These are phyloP conservation scores for Solanum clarkiae DNA, from an alignment of 257 asterid genomes.

Conservation along the genomic window DNA sequence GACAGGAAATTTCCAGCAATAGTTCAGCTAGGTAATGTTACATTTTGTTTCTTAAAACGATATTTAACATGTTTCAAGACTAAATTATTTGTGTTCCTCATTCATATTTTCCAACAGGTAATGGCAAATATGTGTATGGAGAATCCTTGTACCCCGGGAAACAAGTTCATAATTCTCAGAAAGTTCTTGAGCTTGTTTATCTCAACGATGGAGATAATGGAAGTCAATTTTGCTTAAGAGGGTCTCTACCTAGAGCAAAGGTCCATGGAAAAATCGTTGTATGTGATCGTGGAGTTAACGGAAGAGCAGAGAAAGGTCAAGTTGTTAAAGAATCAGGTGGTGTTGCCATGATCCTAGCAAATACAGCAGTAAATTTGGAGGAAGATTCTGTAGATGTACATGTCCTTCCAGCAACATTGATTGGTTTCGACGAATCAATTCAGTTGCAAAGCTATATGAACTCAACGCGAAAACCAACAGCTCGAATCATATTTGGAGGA, in stretches of 20 bases:
- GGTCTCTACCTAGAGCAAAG: neutral
- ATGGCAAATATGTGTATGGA: slow-evolving; percentile 1
- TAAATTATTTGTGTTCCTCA: neutral
- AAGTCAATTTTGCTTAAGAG: slow-evolving; percentile 1
- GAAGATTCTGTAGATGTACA: slow-evolving; percentile 1
- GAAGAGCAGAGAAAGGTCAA: slow-evolving; percentile 8
- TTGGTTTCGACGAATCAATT: slow-evolving; percentile 4
- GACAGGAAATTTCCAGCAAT: slow-evolving; percentile 4
- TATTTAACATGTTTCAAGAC: neutral
- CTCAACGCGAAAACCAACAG: slow-evolving; percentile 2
- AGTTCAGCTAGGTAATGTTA: neutral
- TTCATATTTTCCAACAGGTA: neutral
- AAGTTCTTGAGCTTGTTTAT: neutral
- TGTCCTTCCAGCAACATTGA: slow-evolving; percentile 5
- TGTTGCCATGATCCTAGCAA: slow-evolving; percentile 3
- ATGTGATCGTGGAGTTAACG: slow-evolving; percentile 2
- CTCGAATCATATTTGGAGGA: slow-evolving; percentile 6
- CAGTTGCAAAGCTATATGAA: slow-evolving; percentile 1
- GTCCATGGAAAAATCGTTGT: neutral
- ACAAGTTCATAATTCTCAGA: neutral
- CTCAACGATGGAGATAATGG: neutral
- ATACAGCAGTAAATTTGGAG: slow-evolving; percentile 1
- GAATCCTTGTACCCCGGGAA: slow-evolving; percentile 1
- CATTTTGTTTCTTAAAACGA: neutral
- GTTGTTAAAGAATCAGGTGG: slow-evolving; percentile 7